Evolutionary conservation across 2,329 filamentous ascomycete genomes (phyloP).

Genomic region (Botrytis tulipae): DNA sequence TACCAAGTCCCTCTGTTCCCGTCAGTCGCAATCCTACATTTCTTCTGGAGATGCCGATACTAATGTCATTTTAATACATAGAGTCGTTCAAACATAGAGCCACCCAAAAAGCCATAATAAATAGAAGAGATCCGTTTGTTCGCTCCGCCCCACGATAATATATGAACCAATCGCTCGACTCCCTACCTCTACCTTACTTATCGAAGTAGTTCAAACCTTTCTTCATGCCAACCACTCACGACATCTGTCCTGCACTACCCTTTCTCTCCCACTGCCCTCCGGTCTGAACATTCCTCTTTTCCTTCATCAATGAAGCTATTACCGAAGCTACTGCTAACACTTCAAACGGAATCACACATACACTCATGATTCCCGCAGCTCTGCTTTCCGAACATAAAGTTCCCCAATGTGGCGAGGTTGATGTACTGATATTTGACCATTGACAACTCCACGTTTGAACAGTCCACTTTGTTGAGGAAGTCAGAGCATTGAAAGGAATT

Average conservation of each 20-base stretch:
- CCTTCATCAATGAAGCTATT: conserved; percentile 46
- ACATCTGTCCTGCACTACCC: conserved; percentile 35
- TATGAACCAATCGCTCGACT: background rate
- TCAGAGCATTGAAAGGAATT: conserved; percentile 57
- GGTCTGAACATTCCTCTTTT: conserved; percentile 44
- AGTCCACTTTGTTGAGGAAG: conserved; percentile 52
- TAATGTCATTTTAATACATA: background rate
- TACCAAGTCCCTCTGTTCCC: background rate
- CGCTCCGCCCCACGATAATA: background rate
- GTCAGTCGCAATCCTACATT: background rate
- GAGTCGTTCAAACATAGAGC: background rate
- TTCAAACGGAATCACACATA: conserved; percentile 58
- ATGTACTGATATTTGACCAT: conserved; percentile 55
- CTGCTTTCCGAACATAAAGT: conserved; percentile 56
- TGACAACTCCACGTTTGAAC: conserved; percentile 63
- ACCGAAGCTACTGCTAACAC: conserved; percentile 46
- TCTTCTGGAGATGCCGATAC: background rate
- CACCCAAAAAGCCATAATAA: background rate
- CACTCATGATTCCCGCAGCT: conserved; percentile 52
- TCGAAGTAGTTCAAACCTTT: background rate
- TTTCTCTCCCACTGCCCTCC: conserved; percentile 33
- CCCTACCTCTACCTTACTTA: background rate
- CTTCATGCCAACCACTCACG: conserved; percentile 21
- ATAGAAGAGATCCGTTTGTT: background rate
- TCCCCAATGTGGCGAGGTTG: conserved; percentile 52